These are phyloP conservation scores for Cordyceps pruinosa DNA, from an alignment of 2,329 filamentous ascomycete species.

Conservation along the genomic window DNA sequence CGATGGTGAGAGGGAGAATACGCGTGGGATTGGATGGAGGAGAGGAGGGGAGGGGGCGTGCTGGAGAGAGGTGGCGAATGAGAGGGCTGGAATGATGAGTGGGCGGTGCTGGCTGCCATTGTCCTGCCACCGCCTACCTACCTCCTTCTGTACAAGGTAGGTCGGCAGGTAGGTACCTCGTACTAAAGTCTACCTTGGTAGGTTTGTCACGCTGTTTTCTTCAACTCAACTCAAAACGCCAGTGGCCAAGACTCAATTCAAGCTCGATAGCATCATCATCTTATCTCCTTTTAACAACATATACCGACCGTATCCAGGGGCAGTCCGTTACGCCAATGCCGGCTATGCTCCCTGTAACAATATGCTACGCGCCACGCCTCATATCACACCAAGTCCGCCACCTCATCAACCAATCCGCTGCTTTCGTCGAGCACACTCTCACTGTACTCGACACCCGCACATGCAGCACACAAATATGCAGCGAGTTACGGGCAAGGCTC, in stretches of 20 bases:
- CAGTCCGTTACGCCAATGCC: too few species aligned
- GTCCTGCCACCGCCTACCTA: too few species aligned
- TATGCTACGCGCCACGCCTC: neutral
- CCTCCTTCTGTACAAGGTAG: neutral
- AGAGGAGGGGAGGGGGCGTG: neutral
- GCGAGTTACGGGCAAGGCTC: too few species aligned
- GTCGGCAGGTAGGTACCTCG: neutral
- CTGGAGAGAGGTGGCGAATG: constrained; percentile 16
- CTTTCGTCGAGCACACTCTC: neutral
- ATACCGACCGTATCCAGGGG: too few species aligned
- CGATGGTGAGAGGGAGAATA: constrained; percentile 16
- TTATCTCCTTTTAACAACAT: too few species aligned
- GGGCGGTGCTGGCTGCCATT: too few species aligned
- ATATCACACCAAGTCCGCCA: neutral
- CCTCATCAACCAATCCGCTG: neutral
- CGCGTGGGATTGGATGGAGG: constrained; percentile 14
- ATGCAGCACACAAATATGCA: neutral
- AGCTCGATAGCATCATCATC: too few species aligned
- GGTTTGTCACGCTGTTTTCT: too few species aligned
- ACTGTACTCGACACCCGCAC: neutral
- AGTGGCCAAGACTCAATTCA: too few species aligned
- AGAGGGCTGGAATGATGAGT: constrained; percentile 14
- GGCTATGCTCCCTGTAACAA: neutral
- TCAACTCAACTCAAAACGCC: too few species aligned
- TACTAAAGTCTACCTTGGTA: neutral